phyloP scores from a whole-genome alignment of 73 alveolate genomes.

The Paramecium primaurelia region DNA sequence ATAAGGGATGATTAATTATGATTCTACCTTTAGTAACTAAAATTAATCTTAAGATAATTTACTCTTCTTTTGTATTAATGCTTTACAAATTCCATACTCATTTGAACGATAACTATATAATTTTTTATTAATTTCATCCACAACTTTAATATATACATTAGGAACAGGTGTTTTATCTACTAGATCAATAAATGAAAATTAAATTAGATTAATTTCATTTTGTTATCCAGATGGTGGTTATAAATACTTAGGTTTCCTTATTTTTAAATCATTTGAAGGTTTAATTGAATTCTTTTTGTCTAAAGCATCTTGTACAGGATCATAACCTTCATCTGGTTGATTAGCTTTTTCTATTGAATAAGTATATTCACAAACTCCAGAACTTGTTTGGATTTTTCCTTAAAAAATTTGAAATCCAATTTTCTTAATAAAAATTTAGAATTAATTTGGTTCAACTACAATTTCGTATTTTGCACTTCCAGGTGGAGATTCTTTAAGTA shows the following conservation, averaged over 20 bases:
- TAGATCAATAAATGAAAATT: constrained; percentile 26
- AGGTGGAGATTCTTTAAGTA: constrained; percentile 40
- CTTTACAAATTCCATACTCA: background rate
- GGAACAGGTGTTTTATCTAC: background rate
- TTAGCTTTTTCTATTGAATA: background rate
- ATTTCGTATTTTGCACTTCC: constrained; percentile 39
- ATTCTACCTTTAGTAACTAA: constrained; percentile 11
- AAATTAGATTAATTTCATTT: background rate
- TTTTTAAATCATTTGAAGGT: background rate
- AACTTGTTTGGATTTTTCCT: background rate
- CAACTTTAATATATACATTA: background rate
- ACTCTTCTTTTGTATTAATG: background rate
- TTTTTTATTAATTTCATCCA: background rate
- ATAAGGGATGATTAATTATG: background rate
- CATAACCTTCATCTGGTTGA: background rate
- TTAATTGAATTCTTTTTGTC: background rate
- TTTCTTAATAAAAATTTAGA: background rate
- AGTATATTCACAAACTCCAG: constrained; percentile 28
- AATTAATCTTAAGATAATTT: background rate
- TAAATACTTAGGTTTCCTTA: background rate
- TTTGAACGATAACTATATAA: background rate
- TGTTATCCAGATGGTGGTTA: background rate
- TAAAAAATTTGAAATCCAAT: background rate
- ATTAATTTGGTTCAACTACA: constrained; percentile 31
- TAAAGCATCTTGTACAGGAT: constrained; percentile 7